Conservation (phyloP, 2,329 filamentous ascomycete species). For the Cladosporium sphaerospermum region DNA sequence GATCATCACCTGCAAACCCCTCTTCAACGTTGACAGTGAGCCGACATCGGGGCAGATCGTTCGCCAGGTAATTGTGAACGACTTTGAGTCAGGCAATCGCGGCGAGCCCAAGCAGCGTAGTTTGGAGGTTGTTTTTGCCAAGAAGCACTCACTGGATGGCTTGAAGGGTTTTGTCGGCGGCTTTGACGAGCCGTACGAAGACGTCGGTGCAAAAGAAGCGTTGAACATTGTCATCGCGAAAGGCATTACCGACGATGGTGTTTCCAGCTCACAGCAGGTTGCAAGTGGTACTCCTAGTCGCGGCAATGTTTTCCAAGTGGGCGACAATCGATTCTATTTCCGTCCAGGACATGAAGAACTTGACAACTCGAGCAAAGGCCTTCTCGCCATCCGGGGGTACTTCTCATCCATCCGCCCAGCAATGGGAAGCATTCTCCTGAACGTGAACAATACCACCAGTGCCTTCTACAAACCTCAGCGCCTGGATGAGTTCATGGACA, state of each 20-base stretch:
- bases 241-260: not conserved
- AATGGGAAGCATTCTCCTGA: slow-evolving; percentile 10
- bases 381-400: slow-evolving; percentile 13
- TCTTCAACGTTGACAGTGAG: not conserved
- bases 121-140: not conserved
- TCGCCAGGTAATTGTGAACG: not conserved
- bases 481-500: not conserved
- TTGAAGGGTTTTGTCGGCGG: slow-evolving; percentile 7
- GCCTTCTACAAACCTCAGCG: slow-evolving; percentile 15
- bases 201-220: slow-evolving; percentile 12
- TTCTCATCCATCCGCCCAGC: slow-evolving; percentile 11
- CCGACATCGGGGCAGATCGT: not conserved
- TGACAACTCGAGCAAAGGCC: not conserved
- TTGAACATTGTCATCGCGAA: slow-evolving; percentile 19
- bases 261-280: no score
- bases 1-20: slow-evolving; percentile 13
- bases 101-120: not conserved
- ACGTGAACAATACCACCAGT: slow-evolving; percentile 17
- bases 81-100: not conserved
- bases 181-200: slow-evolving; percentile 6
- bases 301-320: slow-evolving; percentile 8
- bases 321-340: slow-evolving; percentile 21
- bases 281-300: not conserved
- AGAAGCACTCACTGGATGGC: not conserved
- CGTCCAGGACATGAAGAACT: slow-evolving; percentile 11